Conservation (phyloP, 129 eudicot species). For the Arctium lappa region DNA sequence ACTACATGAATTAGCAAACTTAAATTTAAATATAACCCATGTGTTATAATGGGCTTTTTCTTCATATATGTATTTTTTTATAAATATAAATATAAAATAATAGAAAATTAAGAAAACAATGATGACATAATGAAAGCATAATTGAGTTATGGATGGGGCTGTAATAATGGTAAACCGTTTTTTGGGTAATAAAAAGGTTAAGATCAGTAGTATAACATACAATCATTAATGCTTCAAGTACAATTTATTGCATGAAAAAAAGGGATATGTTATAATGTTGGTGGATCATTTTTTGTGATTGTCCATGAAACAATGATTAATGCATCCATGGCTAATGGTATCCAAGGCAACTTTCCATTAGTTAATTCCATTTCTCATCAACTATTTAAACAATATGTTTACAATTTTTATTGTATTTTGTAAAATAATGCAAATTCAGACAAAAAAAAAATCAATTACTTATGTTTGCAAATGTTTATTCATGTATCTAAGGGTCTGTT, state of each 20-base stretch:
- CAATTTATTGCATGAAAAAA: constrained; percentile 14
- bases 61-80: neutral
- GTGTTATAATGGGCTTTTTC: neutral
- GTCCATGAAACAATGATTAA: constrained; percentile 21
- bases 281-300: constrained; percentile 9
- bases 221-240: constrained; percentile 17
- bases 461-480: too few relatives aligned
- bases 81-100: too few relatives aligned
- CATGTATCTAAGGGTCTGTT: too few relatives aligned
- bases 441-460: too few relatives aligned
- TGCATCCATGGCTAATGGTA: constrained; percentile 25
- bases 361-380: neutral
- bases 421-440: too few relatives aligned
- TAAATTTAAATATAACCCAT: neutral
- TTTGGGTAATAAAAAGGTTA: constrained; percentile 10
- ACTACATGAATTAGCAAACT: neutral
- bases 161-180: neutral
- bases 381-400: neutral
- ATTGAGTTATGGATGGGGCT: neutral
- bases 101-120: neutral
- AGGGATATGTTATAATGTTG: neutral
- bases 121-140: neutral
- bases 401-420: neutral
- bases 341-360: constrained; percentile 1
- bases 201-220: neutral